Evolutionary conservation across 805 yeast species (phyloP), one percentile per base, ranked within the genome.

Genomic region (Isabelozyma gotoi): DNA sequence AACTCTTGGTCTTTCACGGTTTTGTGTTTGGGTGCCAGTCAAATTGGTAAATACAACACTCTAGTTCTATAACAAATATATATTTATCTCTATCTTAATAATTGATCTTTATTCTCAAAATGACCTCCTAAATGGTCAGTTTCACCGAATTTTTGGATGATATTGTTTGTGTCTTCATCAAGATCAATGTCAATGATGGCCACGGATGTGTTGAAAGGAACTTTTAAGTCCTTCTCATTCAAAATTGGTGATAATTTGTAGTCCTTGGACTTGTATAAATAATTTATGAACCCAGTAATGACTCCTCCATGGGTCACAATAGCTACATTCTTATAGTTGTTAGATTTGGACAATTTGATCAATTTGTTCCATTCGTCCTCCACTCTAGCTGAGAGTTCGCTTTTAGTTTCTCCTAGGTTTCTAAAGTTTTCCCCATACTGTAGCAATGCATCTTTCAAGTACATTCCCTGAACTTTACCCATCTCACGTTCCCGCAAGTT

Each of bases 241-340:
- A 78, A 62, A 1, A 65, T 67, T 3, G 65, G 61, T 3, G 62
- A 64, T 40, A 80, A 67, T 2, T 47, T 47, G 49, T 68, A 80
- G 10, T 59, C 54, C 20, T 56, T 52, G 17, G 67, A 72, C 4
- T 60, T 53, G 39, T 79, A 63, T 35, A 85, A 64, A 57, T 81
- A 71, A 46, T 76, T 76, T 33, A 79, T 57, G 31, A 83, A 73
- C 20, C 81, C 76, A 37, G 88, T 77, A 14, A 88, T 82, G 1
- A 85, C 85, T 7, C 96, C 96, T 16, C 96, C 96, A 59, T 88
- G 96, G 11, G 89, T 80, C 44, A 88, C 79, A 16, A 87, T 46
- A 11, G 82, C 67, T 2, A 85, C 74, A 52, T 85, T 86, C 39
- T 62, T 63, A 43, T 63, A 57, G 18, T 62, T 61, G 1, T 64